These are phyloP conservation scores for Neurospora discreta DNA, from an alignment of 495 filamentous ascomycete species.

Conservation along the genomic window DNA sequence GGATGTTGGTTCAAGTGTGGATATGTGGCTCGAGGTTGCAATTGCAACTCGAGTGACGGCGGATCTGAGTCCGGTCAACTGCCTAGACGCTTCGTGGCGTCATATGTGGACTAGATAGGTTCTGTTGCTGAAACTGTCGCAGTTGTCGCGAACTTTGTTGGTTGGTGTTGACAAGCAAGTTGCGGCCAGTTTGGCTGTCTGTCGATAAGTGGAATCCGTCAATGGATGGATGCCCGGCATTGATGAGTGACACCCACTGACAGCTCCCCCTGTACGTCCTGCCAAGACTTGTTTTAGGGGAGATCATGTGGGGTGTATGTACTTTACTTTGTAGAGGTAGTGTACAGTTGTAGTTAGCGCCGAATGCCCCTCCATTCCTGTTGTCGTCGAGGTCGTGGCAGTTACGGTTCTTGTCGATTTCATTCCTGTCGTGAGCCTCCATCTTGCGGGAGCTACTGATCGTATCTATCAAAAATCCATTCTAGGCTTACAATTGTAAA, in stretches of 20 bases:
- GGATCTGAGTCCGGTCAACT: background rate
- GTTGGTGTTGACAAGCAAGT: background rate
- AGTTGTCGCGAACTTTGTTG: background rate
- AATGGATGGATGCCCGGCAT: background rate
- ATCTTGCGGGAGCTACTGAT: background rate
- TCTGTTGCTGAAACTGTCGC: background rate
- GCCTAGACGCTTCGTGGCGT: background rate
- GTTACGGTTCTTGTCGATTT: background rate
- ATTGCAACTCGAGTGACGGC: background rate
- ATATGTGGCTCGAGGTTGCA: background rate
- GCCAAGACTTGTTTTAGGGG: background rate
- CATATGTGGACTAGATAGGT: background rate
- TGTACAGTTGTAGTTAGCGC: background rate
- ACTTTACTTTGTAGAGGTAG: too few species aligned
- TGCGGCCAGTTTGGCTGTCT: background rate
- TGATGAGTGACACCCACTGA: background rate
- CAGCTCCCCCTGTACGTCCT: background rate
- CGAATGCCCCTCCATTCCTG: background rate
- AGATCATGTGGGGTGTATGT: background rate
- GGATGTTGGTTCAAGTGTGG: background rate
- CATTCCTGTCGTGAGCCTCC: background rate
- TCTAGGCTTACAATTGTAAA: background rate
- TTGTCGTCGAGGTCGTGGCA: background rate
- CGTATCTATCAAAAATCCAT: background rate
- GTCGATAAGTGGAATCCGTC: background rate